These are phyloP conservation scores for Pythium myriotylum DNA, from an alignment of 352 stramenopile genomes.

Conservation along the genomic window DNA sequence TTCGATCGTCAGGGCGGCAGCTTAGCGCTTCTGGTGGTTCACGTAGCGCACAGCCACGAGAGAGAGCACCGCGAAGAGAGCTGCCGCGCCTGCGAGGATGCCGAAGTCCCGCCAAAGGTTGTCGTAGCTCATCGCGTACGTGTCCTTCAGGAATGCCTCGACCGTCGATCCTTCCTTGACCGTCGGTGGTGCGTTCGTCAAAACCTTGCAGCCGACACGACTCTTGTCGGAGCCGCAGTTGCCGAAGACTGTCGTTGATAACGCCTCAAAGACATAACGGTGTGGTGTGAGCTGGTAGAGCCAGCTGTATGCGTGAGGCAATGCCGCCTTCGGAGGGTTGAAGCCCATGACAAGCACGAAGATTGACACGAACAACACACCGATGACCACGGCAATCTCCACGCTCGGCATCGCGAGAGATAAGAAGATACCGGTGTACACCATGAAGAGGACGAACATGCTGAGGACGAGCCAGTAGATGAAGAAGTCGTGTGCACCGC, in stretches of 20 bases:
- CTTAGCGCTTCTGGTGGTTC: constrained; percentile 28
- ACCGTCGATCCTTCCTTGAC: constrained; percentile 4
- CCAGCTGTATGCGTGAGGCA: constrained; percentile 24
- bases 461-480: constrained; percentile 61
- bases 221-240: constrained; percentile 7
- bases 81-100: constrained; percentile 14
- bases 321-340: constrained; percentile 18
- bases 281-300: constrained; percentile 28
- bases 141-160: constrained; percentile 19
- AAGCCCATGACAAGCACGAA: constrained; percentile 45
- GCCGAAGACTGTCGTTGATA: constrained; percentile 15
- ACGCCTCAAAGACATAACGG: constrained; percentile 18
- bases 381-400: constrained; percentile 25
- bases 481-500: constrained; percentile 29
- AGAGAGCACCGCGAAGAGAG: constrained; percentile 22
- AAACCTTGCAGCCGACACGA: constrained; percentile 21
- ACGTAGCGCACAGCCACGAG: constrained; percentile 29
- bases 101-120: constrained; percentile 16
- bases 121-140: constrained; percentile 31
- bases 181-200: constrained; percentile 20
- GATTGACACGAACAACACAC: constrained; percentile 34
- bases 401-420: constrained; percentile 35
- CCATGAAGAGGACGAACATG: constrained; percentile 45
- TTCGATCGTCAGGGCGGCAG: too few species aligned
- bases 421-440: constrained; percentile 65